Evolutionary conservation across 2,329 filamentous ascomycete species (phyloP).

Genomic region (Beauveria scarabaeidicola): DNA sequence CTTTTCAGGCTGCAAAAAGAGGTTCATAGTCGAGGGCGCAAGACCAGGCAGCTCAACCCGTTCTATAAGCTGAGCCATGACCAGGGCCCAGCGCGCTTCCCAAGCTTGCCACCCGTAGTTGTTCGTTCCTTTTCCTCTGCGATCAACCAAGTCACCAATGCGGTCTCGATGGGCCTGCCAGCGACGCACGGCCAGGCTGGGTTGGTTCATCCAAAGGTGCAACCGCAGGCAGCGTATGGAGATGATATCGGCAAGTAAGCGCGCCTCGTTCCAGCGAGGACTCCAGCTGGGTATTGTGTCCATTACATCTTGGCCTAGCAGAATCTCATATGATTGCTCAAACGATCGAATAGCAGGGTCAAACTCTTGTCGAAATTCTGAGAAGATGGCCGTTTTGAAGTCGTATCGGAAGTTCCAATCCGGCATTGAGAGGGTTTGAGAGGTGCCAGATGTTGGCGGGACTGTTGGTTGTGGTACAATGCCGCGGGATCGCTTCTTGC

Average conservation of each 20-base stretch:
- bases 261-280: constrained; percentile 84
- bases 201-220: constrained; percentile 69
- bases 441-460: constrained; percentile 74
- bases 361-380: constrained; percentile 89
- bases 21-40: constrained; percentile 30
- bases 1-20: constrained; percentile 53
- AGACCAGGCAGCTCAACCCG: constrained; percentile 44
- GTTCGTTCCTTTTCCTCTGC: constrained; percentile 72
- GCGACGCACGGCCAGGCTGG: constrained; percentile 68
- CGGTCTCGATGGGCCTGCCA: constrained; percentile 73
- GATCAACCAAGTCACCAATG: constrained; percentile 69
- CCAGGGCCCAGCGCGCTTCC: constrained; percentile 64
- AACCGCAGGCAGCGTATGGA: constrained; percentile 76
- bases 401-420: constrained; percentile 95
- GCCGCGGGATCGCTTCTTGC: constrained; percentile 78
- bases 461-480: constrained; percentile 71
- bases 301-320: constrained; percentile 76
- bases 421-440: constrained; percentile 72
- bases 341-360: constrained; percentile 80
- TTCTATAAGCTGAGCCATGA: constrained; percentile 55
- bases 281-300: constrained; percentile 87
- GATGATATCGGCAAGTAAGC: constrained; percentile 74
- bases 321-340: constrained; percentile 74
- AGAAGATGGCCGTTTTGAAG: constrained; percentile 83
- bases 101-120: constrained; percentile 94